Base-by-base conservation (phyloP, 2,329 filamentous ascomycete species). In the Ilyonectria destructans region DNA sequence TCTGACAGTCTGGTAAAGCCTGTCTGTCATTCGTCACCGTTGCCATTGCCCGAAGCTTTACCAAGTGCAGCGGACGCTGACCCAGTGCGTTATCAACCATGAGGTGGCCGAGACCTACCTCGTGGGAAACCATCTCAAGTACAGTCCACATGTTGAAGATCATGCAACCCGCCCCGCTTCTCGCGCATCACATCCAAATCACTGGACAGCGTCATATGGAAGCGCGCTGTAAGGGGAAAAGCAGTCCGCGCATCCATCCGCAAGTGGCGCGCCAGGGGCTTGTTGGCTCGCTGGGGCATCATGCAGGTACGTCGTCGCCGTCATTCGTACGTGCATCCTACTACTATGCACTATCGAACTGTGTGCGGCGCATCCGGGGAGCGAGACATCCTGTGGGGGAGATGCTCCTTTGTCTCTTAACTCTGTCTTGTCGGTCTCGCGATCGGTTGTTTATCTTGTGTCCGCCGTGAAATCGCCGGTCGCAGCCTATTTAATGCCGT, bases 271-370 rank as follows among this genome's bases (percentile, higher is more conserved):
- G 10, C 26, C 29, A 43, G 46, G 45, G 59, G 37, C 59, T 35
- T 19, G 29, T 46, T 51, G n/a, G 46, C 40, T 43, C n/a, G 15
- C 40, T 43, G 56, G 64, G 69, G 65, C 57, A 60, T 66, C 65
- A 66, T 77, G 74, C 73, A 77, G 71, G 70, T 74, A 77, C 71
- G 62, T 68, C 49, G 63, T 33, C 64, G 51, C 59, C 52, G 58
- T 63, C 37, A 58, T 56, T 62, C 48, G 59, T 62, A 46, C 62
- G 37, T 49, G 40, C 29, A 33, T 48, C 45, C 40, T 35, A 8
- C 23, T 48, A 23, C 31, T 21, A 46, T 46, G 19, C 43, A n/a
- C 19, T 21, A 15, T 46, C 17, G 43, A 48, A 21, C 43, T 52
- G 48, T 37, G 17, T 48, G 8, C 37, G 19, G 59, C 51, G 35